phyloP scores from a whole-genome alignment of 257 asterid genomes.

The Solanum medicagineum region DNA sequence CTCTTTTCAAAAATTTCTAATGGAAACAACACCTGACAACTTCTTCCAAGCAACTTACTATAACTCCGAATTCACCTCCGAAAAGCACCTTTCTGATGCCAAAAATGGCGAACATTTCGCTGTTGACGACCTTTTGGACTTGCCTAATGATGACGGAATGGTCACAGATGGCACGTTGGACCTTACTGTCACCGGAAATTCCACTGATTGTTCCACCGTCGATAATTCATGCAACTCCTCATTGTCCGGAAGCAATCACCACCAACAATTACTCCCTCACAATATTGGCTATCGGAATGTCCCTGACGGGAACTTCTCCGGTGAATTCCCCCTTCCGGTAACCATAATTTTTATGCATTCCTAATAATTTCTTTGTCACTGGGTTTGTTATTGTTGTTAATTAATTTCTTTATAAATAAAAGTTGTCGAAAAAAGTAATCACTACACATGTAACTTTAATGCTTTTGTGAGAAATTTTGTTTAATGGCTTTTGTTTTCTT shows the following conservation, averaged over 20 bases:
- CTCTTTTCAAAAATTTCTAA: neutral
- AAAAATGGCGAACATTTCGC: conserved; percentile 44
- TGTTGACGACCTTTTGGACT: conserved; percentile 73
- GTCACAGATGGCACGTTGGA: conserved; percentile 14
- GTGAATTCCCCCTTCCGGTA: conserved; percentile 80
- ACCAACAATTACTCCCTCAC: conserved; percentile 15
- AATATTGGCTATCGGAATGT: conserved; percentile 24
- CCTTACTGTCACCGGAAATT: conserved; percentile 3
- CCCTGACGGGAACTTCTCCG: conserved; percentile 32
- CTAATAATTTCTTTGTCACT: neutral
- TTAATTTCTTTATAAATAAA: neutral
- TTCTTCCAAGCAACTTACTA: conserved; percentile 30
- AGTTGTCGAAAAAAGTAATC: neutral
- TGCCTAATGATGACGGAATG: conserved; percentile 51
- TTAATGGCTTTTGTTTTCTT: conserved; percentile 16
- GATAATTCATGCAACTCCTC: conserved; percentile 49
- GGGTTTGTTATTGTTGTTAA: neutral
- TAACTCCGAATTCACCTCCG: conserved; percentile 23
- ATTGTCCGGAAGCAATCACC: conserved; percentile 19
- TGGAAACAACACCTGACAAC: conserved; percentile 47
- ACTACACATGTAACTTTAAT: conserved; percentile 12
- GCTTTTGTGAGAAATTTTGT: conserved; percentile 16
- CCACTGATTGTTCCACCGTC: conserved; percentile 26
- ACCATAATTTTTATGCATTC: neutral
- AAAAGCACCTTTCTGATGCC: conserved; percentile 25